phyloP scores from a whole-genome alignment of 2,329 filamentous ascomycete genomes.

The Diaporthe longicolla region DNA sequence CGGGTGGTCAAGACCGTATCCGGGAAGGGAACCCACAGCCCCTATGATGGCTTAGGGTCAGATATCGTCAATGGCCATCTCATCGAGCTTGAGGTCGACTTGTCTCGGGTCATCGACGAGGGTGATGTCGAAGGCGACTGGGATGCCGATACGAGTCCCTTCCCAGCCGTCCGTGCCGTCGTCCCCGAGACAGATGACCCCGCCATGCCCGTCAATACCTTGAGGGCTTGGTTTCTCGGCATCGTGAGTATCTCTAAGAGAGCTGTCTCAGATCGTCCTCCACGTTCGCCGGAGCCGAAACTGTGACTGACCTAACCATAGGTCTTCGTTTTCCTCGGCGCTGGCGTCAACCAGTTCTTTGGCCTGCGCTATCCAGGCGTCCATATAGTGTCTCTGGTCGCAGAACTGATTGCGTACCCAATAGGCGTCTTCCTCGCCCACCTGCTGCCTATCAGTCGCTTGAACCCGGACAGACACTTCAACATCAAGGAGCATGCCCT shows the following conservation, averaged over 20 bases:
- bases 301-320: conserved; percentile 20
- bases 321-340: conserved; percentile 61
- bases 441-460: conserved; percentile 53
- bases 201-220: conserved; percentile 58
- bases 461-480: conserved; percentile 60
- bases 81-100: conserved; percentile 51
- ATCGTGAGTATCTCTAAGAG: conserved; percentile 48
- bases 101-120: conserved; percentile 47
- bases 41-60: conserved; percentile 14
- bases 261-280: neutral
- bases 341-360: conserved; percentile 63
- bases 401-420: conserved; percentile 60
- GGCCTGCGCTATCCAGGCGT: conserved; percentile 61
- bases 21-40: conserved; percentile 28
- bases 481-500: conserved; percentile 63
- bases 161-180: conserved; percentile 50
- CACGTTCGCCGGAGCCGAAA: neutral
- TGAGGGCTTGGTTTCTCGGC: conserved; percentile 61
- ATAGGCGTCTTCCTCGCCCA: conserved; percentile 57
- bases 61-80: conserved; percentile 48
- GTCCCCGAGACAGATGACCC: conserved; percentile 53
- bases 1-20: neutral
- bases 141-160: conserved; percentile 51
- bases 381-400: conserved; percentile 60
- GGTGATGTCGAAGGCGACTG: conserved; percentile 51